Evolutionary conservation across 2,329 filamentous ascomycete species (phyloP).

Genomic region (Neobulgaria alba): DNA sequence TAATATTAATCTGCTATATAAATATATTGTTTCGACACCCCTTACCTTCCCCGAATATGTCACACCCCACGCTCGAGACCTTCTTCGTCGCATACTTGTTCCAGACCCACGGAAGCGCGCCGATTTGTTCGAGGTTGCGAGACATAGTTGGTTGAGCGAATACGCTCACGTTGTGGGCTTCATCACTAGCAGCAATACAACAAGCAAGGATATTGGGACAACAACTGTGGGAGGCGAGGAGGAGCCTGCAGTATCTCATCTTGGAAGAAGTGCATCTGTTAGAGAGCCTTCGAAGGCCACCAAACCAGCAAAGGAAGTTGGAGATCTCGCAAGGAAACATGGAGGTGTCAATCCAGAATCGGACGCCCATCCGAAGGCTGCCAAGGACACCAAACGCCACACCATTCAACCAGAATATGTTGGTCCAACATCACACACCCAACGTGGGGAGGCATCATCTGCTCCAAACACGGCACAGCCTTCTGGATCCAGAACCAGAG

Average conservation of each 20-base stretch:
- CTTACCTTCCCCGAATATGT: slow-evolving; percentile 98
- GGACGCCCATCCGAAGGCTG: slow-evolving; percentile 49
- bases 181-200: slow-evolving; percentile 92
- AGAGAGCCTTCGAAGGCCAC: slow-evolving; percentile 70
- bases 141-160: slow-evolving; percentile 96
- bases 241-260: slow-evolving; percentile 45
- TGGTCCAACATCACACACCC: slow-evolving; percentile 77
- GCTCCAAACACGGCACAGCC: slow-evolving; percentile 27
- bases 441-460: slow-evolving; percentile 43
- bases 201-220: slow-evolving; percentile 75
- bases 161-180: slow-evolving; percentile 95
- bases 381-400: slow-evolving; percentile 79
- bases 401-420: slow-evolving; percentile 98
- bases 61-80: slow-evolving; percentile 87
- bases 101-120: slow-evolving; percentile 91
- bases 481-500: slow-evolving; percentile 38
- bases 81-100: slow-evolving; percentile 86
- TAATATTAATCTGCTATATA: slow-evolving; percentile 98
- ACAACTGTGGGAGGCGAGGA: slow-evolving; percentile 57
- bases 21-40: slow-evolving; percentile 96
- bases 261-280: slow-evolving; percentile 86
- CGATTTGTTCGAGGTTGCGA: slow-evolving; percentile 92
- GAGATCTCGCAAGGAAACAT: slow-evolving; percentile 63
- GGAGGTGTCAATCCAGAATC: slow-evolving; percentile 65
- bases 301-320: slow-evolving; percentile 43